A percentile compares a stretch with the other conserved stretches of the same genome.
Evolutionary conservation across 2,329 filamentous ascomycete species (phyloP).

Genomic region (Thielaviopsis euricoi): DNA sequence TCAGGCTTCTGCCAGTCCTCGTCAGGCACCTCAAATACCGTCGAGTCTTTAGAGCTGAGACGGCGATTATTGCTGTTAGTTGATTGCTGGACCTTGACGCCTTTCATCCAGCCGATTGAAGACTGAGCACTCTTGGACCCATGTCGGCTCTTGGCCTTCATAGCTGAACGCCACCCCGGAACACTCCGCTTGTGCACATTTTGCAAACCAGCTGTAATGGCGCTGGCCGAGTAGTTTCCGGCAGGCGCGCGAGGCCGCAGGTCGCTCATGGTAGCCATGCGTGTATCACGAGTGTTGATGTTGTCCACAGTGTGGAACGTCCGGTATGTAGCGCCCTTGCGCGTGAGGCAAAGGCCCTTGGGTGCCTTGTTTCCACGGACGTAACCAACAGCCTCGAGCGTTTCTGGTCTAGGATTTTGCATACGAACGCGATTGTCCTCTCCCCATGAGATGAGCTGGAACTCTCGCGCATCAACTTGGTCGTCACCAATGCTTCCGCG

Average conservation of each 20-base stretch:
- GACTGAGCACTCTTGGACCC: constrained; percentile 27
- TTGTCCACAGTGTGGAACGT: constrained; percentile 64
- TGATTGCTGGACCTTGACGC: constrained; percentile 23
- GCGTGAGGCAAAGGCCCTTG: constrained; percentile 53
- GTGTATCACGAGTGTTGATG: constrained; percentile 37
- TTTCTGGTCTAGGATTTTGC: constrained; percentile 50
- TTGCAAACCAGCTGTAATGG: constrained; percentile 28
- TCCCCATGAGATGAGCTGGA: constrained; percentile 87
- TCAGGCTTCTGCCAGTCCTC: constrained; percentile 45
- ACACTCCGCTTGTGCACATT: constrained; percentile 23
- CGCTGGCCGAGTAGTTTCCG: constrained; percentile 26
- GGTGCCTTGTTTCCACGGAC: constrained; percentile 49
- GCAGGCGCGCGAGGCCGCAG: constrained; percentile 31
- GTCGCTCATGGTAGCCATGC: constrained; percentile 44
- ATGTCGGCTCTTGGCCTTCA: constrained; percentile 35
- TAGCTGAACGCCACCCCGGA: constrained; percentile 37
- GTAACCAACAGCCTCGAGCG: constrained; percentile 55
- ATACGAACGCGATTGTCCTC: constrained; percentile 69
- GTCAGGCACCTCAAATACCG: constrained; percentile 30
- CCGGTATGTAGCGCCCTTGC: constrained; percentile 71
- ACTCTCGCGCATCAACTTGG: constrained; percentile 67
- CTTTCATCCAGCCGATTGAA: constrained; percentile 54
- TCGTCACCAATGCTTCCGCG: constrained; percentile 52
- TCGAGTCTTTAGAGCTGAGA: constrained; percentile 35
- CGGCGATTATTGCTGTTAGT: constrained; percentile 40